A percentile compares a stretch with the other conserved stretches of the same genome.
Conservation (phyloP, 805 yeast genomes). For the Clavispora asparagi region DNA sequence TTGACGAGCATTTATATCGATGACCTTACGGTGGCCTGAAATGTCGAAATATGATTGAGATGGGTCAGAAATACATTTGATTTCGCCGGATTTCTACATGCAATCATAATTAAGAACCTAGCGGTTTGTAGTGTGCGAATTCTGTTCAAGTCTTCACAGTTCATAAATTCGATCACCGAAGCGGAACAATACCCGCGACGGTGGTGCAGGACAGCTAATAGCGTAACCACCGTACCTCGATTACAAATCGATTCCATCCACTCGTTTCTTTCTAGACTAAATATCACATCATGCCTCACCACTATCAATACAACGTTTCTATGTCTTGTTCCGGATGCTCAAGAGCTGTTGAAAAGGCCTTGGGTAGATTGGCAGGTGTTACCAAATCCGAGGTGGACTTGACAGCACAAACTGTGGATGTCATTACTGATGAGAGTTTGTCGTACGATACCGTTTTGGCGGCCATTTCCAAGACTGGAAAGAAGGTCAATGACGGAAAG, state of each 20-base stretch:
- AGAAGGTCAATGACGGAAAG: slow-evolving; percentile 67
- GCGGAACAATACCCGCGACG: not conserved
- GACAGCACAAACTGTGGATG: slow-evolving; percentile 78
- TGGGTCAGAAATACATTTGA: no score
- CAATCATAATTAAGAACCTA: not conserved
- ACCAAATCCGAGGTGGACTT: slow-evolving; percentile 67
- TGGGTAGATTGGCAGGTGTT: slow-evolving; percentile 69
- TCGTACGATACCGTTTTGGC: slow-evolving; percentile 75
- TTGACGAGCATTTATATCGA: no score
- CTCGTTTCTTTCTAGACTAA: not conserved
- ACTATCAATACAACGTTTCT: slow-evolving; percentile 74
- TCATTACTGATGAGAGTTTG: slow-evolving; percentile 48
- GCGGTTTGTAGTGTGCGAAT: not conserved
- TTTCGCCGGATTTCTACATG: no score
- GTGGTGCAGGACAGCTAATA: not conserved
- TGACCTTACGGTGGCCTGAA: no score
- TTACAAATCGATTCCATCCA: not conserved
- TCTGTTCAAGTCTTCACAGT: not conserved
- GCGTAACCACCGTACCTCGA: not conserved
- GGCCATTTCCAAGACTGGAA: slow-evolving; percentile 87
- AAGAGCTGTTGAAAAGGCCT: slow-evolving; percentile 75
- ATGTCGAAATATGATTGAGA: no score
- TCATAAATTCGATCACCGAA: not conserved
- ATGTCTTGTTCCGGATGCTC: slow-evolving; percentile 91
- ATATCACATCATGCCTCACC: slow-evolving; percentile 10